These are phyloP conservation scores for Apiospora aurea DNA, from an alignment of 2,329 filamentous ascomycete genomes.

Conservation along the genomic window DNA sequence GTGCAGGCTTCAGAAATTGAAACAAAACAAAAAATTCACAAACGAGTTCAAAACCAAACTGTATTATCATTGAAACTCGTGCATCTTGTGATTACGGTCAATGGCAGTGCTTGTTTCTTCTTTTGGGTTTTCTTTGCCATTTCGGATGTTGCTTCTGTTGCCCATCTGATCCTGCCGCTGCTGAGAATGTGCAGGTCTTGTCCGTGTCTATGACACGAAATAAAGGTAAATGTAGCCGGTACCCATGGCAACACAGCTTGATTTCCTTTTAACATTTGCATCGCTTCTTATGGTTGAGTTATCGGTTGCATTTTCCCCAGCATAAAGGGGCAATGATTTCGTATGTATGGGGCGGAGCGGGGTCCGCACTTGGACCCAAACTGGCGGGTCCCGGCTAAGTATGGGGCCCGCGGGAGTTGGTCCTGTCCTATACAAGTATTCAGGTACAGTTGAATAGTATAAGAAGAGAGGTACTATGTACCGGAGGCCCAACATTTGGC, in stretches of 20 bases:
- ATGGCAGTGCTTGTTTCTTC: neutral
- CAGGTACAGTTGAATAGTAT: neutral
- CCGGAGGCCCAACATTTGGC: neutral
- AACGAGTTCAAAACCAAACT: neutral
- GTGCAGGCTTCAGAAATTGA: slow-evolving; percentile 17
- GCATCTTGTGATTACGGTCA: neutral
- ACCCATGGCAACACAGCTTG: neutral
- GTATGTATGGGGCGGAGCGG: neutral
- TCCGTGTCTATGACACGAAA: too few relatives aligned
- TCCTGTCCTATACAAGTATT: neutral
- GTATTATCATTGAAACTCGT: neutral
- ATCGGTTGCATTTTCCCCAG: neutral
- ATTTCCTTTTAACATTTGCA: neutral
- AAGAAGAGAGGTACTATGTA: neutral
- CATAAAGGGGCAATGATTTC: neutral
- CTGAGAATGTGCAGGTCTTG: neutral
- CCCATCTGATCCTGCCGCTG: neutral
- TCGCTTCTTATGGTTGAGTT: neutral
- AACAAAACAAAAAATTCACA: slow-evolving; percentile 10
- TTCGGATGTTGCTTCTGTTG: neutral
- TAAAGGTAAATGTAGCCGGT: too few relatives aligned
- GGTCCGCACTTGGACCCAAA: neutral
- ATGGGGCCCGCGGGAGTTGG: neutral
- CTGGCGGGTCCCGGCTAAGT: neutral
- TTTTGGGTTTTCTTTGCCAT: neutral